Base-by-base conservation (phyloP, 805 yeast genomes). In the Myxozyma neglecta region DNA sequence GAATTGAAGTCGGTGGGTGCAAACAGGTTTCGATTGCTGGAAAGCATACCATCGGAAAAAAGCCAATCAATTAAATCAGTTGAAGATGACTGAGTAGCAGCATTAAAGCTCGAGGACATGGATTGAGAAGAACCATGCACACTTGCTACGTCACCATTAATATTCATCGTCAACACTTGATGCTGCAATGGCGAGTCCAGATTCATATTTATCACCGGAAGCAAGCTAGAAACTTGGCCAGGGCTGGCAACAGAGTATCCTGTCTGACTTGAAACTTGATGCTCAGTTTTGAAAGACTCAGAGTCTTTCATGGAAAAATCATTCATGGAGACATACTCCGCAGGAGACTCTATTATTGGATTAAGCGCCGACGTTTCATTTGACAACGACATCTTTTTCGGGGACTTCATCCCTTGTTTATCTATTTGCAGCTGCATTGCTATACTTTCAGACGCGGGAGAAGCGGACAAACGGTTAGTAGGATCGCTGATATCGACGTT, bases 1-100 rank as follows among this genome's bases (percentile, higher is more conserved):
- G 71, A 62, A 56, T 66, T 69, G 44, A 68, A 53, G 32, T 56
- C 57, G 3, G 71, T 53, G 2, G 73, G 68, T 10, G 70, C 56
- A 40, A 68, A 56, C 11, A 68, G 65, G 40, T 72, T 73, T 14
- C 66, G 55, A 14, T 70, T 61, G 24, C 68, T 67, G 5, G 74
- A 68, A 35, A 71, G 61, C 65, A 70, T 64, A 16, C 72, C 73
- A 56, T 75, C 77, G 0, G 77, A 73, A 53, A 74, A 74, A 18
- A 74, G 69, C 77, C 77, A 74, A 13, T 74, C 69, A 20, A 75
- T 68, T 14, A 74, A 67, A 55, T 74, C 76, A 6, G 66, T 44
- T 13, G 65, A 45, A 18, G 56, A 53, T 10, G 59, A 40, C 32
- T 47, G 34, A 5, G 10, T 42, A 32, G 59, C 7, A 18, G 14